Evolutionary conservation across 192 early-diverging fungal genomes (phyloP).

Genomic region (Oehlia diaphana): DNA sequence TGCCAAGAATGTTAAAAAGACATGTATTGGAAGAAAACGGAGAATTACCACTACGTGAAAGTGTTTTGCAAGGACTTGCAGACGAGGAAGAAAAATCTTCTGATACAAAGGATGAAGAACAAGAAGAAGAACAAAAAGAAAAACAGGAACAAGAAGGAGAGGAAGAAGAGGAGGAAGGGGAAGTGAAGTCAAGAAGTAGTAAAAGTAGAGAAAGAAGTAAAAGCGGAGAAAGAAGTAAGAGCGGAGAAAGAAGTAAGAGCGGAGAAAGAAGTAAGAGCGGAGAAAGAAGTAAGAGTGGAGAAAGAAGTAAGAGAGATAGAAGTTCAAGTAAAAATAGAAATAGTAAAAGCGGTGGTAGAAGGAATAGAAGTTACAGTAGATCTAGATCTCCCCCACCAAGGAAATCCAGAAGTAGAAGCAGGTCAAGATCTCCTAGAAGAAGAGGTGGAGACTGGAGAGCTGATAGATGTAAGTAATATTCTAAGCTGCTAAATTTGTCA

Average conservation of each 20-base stretch:
- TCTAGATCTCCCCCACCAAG: background rate
- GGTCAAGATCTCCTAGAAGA: background rate
- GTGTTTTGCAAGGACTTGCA: constrained; percentile 49
- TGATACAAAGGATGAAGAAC: constrained; percentile 22
- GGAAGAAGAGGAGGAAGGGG: constrained; percentile 28
- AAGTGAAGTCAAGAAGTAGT: constrained; percentile 17
- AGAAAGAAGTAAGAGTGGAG: background rate
- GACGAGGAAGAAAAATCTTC: constrained; percentile 5
- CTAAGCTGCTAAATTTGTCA: background rate
- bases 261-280: constrained; percentile 27
- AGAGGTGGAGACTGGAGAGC: background rate
- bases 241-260: background rate
- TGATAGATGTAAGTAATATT: background rate
- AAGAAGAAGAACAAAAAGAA: background rate
- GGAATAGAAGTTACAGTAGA: constrained; percentile 14
- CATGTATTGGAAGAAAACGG: constrained; percentile 82
- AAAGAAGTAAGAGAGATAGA: constrained; percentile 6
- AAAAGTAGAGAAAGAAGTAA: background rate
- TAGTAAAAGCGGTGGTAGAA: background rate
- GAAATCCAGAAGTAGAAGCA: background rate
- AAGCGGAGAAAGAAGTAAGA: background rate
- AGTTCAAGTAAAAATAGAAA: constrained; percentile 31
- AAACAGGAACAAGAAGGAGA: constrained; percentile 21
- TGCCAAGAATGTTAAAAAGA: constrained; percentile 82
- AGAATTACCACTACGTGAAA: constrained; percentile 77